Evolutionary conservation across 1,139 yeast genomes (phyloP).

Genomic region (Meyerozyma athensensis): DNA sequence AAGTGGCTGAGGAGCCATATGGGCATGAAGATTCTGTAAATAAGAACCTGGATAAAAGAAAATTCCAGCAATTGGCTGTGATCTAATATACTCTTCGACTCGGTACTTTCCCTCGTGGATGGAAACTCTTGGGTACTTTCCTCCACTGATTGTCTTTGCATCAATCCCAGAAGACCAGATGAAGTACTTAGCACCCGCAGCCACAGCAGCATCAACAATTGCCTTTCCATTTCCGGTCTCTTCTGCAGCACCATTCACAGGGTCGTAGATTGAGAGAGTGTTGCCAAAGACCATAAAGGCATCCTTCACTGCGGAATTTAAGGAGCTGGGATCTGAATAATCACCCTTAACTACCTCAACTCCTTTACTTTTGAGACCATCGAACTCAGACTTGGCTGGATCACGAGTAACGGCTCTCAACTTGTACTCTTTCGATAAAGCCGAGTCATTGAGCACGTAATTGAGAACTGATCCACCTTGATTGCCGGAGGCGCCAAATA

Average conservation of each 20-base stretch:
- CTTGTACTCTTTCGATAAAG: conserved; percentile 6
- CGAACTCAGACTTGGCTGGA: conserved; percentile 2
- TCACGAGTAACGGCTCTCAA: conserved; percentile 10
- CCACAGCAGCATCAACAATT: neutral
- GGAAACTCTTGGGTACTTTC: neutral
- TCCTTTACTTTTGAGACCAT: conserved; percentile 7
- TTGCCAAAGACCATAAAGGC: neutral
- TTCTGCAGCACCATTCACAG: too few species aligned
- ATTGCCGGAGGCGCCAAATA: conserved; percentile 11
- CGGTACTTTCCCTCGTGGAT: neutral
- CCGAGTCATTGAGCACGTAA: conserved; percentile 5
- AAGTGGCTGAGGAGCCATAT: neutral
- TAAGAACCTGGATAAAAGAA: neutral
- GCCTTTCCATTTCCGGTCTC: neutral
- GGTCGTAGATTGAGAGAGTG: neutral
- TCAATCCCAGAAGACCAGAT: neutral
- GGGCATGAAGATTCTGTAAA: neutral
- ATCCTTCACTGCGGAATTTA: neutral
- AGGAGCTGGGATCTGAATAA: neutral
- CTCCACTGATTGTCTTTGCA: neutral
- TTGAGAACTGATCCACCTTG: conserved; percentile 10
- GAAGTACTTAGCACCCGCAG: neutral
- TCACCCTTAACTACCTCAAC: conserved; percentile 9
- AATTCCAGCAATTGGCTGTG: neutral
- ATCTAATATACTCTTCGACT: neutral